Evolutionary conservation across 73 alveolate species (phyloP), one percentile per base, ranked within the genome.

Genomic region (Tetrahymena elliotti): DNA sequence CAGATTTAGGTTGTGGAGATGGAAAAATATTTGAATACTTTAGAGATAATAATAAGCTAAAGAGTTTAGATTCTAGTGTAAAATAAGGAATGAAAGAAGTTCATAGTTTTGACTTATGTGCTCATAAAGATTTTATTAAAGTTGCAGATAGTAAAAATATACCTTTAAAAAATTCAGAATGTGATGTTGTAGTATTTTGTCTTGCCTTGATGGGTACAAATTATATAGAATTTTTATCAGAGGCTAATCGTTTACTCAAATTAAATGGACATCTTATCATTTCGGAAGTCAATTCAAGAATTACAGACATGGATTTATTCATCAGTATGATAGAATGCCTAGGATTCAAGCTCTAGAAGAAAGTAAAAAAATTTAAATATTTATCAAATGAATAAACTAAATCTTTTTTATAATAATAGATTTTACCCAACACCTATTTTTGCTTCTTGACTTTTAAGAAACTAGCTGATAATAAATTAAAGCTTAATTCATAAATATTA

Each of bases 1-100:
- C 99, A 40, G 99, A 98, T 96, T 97, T 98, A 34, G 99, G 99
- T 3, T 98, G 99, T 82, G 99, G 99, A n/a, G 99, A 97, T 94
- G 99, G 99, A 4, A 92, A 96, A 11, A 94, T 83, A 37, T 40
- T 68, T 37, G 96, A 94, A 36, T 52, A 94, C 52, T 94, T 94
- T 83, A 52, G 47, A 52, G 93, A 94, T 9, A 88, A 94, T 38
- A 35, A 47, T 93, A 33, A 35, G 16, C 36, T 83, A 94, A 24
- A 94, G 40, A 68, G 88, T 36, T 24, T 68, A 68, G 36, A 68
- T 10, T 1, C 8, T 27, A 27, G 36, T 27, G 38, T 31, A 68
- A 68, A 68, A 36, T 0, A 68, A 68, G 88, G 88, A 68, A 83
- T 94, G 54, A 52, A 83, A 24, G 52, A 94, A 39, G 12, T 84